Percentiles rank a stretch among this genome's conserved stretches.
Conservation (phyloP, 306 rosid species). For the Begonia loranthoides region DNA sequence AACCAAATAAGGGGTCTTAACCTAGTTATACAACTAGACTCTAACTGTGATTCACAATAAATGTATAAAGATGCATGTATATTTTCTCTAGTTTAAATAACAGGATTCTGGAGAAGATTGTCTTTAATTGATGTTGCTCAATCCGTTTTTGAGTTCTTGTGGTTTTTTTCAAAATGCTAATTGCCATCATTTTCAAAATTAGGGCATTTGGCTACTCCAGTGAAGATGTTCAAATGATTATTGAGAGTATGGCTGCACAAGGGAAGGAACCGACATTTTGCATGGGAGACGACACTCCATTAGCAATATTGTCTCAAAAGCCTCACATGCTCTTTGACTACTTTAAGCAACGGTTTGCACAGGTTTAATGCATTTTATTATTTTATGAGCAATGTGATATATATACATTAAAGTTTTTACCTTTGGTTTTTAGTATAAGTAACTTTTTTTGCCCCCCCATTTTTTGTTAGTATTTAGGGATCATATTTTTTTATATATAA, state of each 20-base stretch:
- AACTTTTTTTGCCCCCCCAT: too few species aligned
- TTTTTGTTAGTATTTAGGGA: too few species aligned
- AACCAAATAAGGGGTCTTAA: too few species aligned
- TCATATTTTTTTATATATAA: too few species aligned
- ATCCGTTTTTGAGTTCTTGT: too few species aligned
- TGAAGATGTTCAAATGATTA: conserved; percentile 98
- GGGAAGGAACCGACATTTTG: conserved; percentile 99
- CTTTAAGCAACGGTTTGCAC: conserved; percentile 96
- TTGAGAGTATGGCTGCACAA: conserved; percentile 91
- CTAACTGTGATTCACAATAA: too few species aligned
- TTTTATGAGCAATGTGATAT: conserved; percentile 2
- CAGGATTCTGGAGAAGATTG: too few species aligned
- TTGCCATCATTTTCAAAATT: conserved; percentile 24
- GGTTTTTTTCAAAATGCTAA: conserved; percentile 3
- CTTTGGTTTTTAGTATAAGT: neutral
- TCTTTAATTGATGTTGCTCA: too few species aligned
- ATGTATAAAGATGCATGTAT: too few species aligned
- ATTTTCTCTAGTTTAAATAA: too few species aligned
- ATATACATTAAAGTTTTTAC: neutral
- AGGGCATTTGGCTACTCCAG: conserved; percentile 99
- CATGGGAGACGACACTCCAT: conserved; percentile 95
- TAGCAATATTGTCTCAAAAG: conserved; percentile 85
- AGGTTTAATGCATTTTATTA: conserved; percentile 36
- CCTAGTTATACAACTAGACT: too few species aligned
- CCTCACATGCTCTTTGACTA: conserved; percentile 92